Conservation (phyloP, 495 filamentous ascomycete species). For the Pyronema omphalodes region DNA sequence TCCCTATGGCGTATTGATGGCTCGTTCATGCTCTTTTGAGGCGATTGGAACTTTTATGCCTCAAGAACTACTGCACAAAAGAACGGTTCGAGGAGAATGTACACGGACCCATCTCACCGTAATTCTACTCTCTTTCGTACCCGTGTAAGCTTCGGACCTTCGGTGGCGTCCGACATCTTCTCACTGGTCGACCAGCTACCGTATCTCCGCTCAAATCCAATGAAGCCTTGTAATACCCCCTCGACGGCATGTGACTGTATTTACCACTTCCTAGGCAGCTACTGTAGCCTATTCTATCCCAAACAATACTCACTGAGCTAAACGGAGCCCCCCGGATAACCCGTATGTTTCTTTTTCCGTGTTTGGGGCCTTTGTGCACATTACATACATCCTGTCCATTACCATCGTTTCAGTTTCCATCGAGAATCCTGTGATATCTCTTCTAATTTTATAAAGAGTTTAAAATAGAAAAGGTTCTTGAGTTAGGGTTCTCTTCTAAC, state of each 20-base stretch:
- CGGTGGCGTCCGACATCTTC: neutral
- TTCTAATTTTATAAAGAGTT: neutral
- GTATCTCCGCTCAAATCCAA: neutral
- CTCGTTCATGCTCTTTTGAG: neutral
- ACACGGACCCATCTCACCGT: neutral
- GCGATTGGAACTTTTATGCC: neutral
- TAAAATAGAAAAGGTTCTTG: neutral
- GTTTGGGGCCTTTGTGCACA: neutral
- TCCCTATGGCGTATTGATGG: neutral
- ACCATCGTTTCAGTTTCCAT: neutral
- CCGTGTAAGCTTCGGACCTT: neutral
- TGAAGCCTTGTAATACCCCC: neutral
- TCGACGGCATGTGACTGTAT: neutral
- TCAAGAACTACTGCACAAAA: neutral
- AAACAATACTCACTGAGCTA: neutral
- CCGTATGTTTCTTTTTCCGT: neutral
- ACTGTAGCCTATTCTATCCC: neutral
- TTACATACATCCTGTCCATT: neutral
- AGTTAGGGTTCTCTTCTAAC: neutral
- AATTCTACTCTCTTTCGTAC: no score
- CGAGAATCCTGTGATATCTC: neutral
- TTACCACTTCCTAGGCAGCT: neutral
- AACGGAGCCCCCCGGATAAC: neutral
- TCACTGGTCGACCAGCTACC: neutral
- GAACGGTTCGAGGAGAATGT: neutral